Evolutionary conservation across 257 asterid genomes (phyloP).

Genomic region (Misopates orontium): DNA sequence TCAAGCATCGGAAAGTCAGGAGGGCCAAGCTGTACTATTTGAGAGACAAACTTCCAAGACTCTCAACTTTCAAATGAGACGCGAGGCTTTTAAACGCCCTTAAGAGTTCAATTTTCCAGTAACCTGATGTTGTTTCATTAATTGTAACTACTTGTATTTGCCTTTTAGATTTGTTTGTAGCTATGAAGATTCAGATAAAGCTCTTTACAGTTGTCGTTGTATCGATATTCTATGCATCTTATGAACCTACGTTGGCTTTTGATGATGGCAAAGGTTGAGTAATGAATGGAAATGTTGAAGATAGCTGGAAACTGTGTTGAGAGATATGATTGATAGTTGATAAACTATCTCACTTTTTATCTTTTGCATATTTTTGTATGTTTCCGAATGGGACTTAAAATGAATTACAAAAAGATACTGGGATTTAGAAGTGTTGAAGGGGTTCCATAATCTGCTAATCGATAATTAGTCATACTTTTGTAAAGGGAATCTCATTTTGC

Average conservation of each 20-base stretch:
- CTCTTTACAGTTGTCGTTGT: not conserved
- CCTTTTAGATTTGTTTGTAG: not conserved
- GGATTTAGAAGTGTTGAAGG: too few relatives aligned
- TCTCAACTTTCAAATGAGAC: slow-evolving; percentile 83
- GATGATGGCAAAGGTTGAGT: not conserved
- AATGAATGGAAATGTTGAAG: slow-evolving; percentile 14
- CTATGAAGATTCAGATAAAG: not conserved
- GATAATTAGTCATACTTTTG: too few relatives aligned
- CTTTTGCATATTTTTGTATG: too few relatives aligned
- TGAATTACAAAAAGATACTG: too few relatives aligned
- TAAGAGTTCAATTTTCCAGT: not conserved
- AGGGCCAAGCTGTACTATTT: slow-evolving; percentile 82
- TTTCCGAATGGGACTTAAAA: too few relatives aligned
- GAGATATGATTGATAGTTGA: not conserved
- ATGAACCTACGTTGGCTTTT: not conserved
- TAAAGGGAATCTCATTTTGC: too few relatives aligned
- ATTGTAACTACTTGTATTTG: slow-evolving; percentile 11
- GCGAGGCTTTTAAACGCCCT: not conserved
- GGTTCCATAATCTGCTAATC: too few relatives aligned
- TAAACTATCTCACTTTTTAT: too few relatives aligned
- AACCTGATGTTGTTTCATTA: not conserved
- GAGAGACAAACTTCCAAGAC: slow-evolving; percentile 93
- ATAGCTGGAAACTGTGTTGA: not conserved
- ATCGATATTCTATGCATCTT: not conserved
- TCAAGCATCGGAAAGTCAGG: slow-evolving; percentile 87